Percentiles rank a stretch among this genome's conserved stretches.
Conservation (phyloP, 805 yeast genomes). For the Yarrowia porcina region DNA sequence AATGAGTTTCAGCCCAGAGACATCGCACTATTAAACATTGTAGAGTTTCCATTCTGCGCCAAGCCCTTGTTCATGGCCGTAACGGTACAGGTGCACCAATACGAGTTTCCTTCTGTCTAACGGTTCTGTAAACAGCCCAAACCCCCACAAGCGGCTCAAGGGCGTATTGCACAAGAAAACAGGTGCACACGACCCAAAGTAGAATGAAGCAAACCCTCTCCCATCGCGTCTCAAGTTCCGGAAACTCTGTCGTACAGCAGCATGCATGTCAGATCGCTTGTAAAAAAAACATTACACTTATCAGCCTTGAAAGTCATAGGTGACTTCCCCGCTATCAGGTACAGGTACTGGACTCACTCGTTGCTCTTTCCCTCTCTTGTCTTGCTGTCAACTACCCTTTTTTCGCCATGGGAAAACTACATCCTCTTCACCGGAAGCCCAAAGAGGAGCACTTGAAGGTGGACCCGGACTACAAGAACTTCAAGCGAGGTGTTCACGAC, state of each 20-base stretch:
- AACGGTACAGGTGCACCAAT: conserved; percentile 4
- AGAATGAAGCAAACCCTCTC: neutral
- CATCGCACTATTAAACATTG: conserved; percentile 9
- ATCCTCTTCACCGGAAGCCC: conserved; percentile 18
- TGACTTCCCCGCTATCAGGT: neutral
- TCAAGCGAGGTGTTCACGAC: conserved; percentile 8
- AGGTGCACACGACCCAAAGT: neutral
- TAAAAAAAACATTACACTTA: conserved; percentile 3
- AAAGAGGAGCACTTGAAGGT: conserved; percentile 10
- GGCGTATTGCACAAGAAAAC: neutral
- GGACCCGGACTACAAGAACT: neutral
- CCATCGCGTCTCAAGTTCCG: neutral
- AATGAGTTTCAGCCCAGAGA: neutral
- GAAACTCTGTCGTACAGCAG: conserved; percentile 12
- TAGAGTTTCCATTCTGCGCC: conserved; percentile 13
- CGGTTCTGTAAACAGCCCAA: neutral
- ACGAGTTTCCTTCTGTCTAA: neutral
- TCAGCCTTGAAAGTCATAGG: conserved; percentile 1
- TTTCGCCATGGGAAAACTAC: conserved; percentile 20
- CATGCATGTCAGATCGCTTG: conserved; percentile 15
- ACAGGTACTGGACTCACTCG: no score
- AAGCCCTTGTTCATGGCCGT: conserved; percentile 4
- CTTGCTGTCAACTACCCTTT: neutral
- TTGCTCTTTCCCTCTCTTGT: neutral
- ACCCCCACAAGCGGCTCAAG: neutral